Conservation (phyloP, 371 early-diverging fungal genomes). For the Apophysomyces variabilis region DNA sequence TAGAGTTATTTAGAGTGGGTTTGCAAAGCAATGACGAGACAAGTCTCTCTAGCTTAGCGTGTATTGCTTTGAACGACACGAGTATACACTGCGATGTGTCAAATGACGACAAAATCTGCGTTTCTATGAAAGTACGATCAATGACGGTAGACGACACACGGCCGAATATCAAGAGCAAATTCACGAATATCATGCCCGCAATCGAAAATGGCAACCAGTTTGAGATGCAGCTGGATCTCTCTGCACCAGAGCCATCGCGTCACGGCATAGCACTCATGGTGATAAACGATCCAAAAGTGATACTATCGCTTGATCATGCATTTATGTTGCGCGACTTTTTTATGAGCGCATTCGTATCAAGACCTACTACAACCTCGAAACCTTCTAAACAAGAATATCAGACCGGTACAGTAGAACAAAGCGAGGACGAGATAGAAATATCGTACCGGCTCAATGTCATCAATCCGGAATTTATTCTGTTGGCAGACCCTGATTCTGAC, state of each 20-base stretch:
- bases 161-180: slow-evolving; percentile 75
- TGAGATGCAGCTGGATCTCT: slow-evolving; percentile 45
- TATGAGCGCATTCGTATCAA: slow-evolving; percentile 56
- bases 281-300: slow-evolving; percentile 82
- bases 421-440: slow-evolving; percentile 34
- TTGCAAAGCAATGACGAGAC: slow-evolving; percentile 13
- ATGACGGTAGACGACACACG: slow-evolving; percentile 86
- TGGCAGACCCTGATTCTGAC: slow-evolving; percentile 75
- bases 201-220: slow-evolving; percentile 47
- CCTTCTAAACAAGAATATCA: neutral
- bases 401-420: slow-evolving; percentile 12
- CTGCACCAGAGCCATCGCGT: slow-evolving; percentile 42
- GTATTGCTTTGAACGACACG: slow-evolving; percentile 60
- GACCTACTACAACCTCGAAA: neutral
- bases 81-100: slow-evolving; percentile 61
- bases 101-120: slow-evolving; percentile 67
- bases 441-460: slow-evolving; percentile 79
- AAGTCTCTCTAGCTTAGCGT: slow-evolving; percentile 29
- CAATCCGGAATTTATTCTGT: slow-evolving; percentile 87
- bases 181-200: slow-evolving; percentile 81
- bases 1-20: slow-evolving; percentile 34
- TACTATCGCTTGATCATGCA: slow-evolving; percentile 85
- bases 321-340: slow-evolving; percentile 76
- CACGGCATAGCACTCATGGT: slow-evolving; percentile 67
- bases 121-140: slow-evolving; percentile 71